Evolutionary conservation across 179 eudicot genomes (phyloP), one percentile per base, ranked within the genome.

Genomic region (Dionaea muscipula): DNA sequence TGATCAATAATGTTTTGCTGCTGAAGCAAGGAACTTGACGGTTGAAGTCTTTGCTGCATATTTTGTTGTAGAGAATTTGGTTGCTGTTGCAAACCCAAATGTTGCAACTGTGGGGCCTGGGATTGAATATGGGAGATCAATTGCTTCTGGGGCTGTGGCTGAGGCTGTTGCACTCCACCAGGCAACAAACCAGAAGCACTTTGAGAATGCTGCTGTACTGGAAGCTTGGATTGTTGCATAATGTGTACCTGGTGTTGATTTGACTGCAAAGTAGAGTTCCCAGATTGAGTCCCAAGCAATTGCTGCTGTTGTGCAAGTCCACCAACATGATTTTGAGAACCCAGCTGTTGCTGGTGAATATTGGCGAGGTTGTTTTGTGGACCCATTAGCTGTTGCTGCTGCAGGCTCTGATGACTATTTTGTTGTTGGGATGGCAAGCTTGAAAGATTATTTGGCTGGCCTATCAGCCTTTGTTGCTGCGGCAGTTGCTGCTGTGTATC

Each of bases 31-130:
- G 84, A 64, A 51, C 75, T 83, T 36, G 91, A 66, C 56, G 77
- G 56, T 74, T 81, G 97, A 51, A 76, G 72, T 67, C 95, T 80
- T 60, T 86, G 97, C 66, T 90, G 97, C 83, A 86, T 72, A 51
- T 81, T 85, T 28, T 80, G 81, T 38, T 73, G 94, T 53, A 82
- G 43, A 39, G 80, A 51, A 73, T 75, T 87, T 64, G 77, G 52
- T 69, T 76, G 87, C 50, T 83, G 91, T 63, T 82, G 96, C 78
- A 81, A 24, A 62, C 80, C 90, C 75, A 81, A 23, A 58, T 81
- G 90, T 48, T 82, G 94, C 70, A 85, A 35, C 53, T 80, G 94
- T 39, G 78, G 68, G 7, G 88, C 74, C 65, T 89, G 95, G 55
- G 97, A 80, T 53, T 90, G 95, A 52, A 81, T 69, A 60, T 83